Conservation (phyloP, 1,284 basidiomycete species). For the Megacollybia platyphylla region DNA sequence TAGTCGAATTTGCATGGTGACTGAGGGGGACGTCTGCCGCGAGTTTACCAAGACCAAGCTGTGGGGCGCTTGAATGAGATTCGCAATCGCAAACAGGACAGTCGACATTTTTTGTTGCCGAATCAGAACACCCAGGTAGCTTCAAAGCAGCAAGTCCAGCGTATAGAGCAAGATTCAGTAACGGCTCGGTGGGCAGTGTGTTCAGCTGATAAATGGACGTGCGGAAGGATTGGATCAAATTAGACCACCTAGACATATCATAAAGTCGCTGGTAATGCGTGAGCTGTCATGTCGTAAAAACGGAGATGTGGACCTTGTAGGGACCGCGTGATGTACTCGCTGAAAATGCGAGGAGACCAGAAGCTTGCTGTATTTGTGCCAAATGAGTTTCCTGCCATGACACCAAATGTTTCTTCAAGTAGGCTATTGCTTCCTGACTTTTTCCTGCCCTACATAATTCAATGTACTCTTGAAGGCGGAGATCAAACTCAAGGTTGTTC, state of each 20-base stretch:
- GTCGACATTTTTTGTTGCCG: constrained; percentile 62
- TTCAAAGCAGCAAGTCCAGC: constrained; percentile 84
- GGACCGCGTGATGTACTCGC: constrained; percentile 53
- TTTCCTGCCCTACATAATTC: constrained; percentile 73
- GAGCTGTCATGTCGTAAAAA: neutral
- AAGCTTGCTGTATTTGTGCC: constrained; percentile 64
- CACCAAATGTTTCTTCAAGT: constrained; percentile 73
- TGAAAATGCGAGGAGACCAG: constrained; percentile 65
- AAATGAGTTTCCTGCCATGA: constrained; percentile 76
- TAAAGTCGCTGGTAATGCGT: constrained; percentile 59
- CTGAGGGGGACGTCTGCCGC: constrained; percentile 83
- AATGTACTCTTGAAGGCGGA: constrained; percentile 93
- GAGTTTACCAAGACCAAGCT: constrained; percentile 57
- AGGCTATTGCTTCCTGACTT: constrained; percentile 70
- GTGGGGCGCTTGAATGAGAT: constrained; percentile 17
- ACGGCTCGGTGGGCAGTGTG: constrained; percentile 74
- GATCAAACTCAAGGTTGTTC: constrained; percentile 92
- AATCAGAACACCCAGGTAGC: constrained; percentile 63
- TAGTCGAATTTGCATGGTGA: constrained; percentile 91
- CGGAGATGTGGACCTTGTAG: constrained; percentile 41
- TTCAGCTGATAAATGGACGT: constrained; percentile 78
- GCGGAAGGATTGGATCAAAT: constrained; percentile 68
- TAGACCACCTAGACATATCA: constrained; percentile 64
- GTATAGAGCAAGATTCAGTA: constrained; percentile 78
- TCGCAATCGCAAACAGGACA: constrained; percentile 82